Percentiles rank a stretch among this genome's conserved stretches.
Evolutionary conservation across 805 yeast species (phyloP).

Genomic region (Pichia nanzhaoensis): DNA sequence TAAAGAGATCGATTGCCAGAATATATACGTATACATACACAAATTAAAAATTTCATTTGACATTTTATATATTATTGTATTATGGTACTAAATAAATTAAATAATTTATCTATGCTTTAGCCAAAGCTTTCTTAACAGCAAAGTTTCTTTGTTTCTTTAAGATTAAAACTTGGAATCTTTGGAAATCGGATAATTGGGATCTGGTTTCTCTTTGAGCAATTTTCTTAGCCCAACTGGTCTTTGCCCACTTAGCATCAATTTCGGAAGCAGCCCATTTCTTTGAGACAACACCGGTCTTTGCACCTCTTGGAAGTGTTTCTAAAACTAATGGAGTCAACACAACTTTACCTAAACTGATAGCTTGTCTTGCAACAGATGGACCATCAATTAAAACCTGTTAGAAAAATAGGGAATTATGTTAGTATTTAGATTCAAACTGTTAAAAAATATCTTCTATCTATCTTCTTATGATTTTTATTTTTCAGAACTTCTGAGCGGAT

Average conservation of each 20-base stretch:
- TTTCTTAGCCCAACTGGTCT: constrained; percentile 96
- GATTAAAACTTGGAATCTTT: constrained; percentile 98
- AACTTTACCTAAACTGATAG: constrained; percentile 78
- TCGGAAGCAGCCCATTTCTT: constrained; percentile 94
- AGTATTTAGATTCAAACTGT: constrained; percentile 7
- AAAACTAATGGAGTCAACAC: constrained; percentile 89
- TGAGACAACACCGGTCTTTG: constrained; percentile 75
- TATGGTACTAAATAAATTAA: constrained; percentile 1
- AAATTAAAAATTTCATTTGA: too few relatives aligned
- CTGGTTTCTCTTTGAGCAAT: constrained; percentile 93
- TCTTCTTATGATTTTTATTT: neutral
- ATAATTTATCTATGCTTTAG: constrained; percentile 67
- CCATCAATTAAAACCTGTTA: constrained; percentile 87
- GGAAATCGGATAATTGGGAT: constrained; percentile 90
- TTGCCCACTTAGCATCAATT: constrained; percentile 84
- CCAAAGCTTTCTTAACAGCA: constrained; percentile 92
- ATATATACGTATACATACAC: too few relatives aligned
- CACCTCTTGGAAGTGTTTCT: constrained; percentile 86
- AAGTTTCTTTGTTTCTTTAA: constrained; percentile 96
- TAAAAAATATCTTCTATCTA: neutral
- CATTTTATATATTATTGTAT: constrained; percentile 1
- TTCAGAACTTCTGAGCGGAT: too few relatives aligned
- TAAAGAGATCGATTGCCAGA: too few relatives aligned
- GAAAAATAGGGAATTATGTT: constrained; percentile 4
- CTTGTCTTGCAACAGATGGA: constrained; percentile 93